Percentiles rank a stretch among this genome's conserved stretches.
phyloP scores from a whole-genome alignment of 2,329 filamentous ascomycete species.

The Stemphylium beticola region DNA sequence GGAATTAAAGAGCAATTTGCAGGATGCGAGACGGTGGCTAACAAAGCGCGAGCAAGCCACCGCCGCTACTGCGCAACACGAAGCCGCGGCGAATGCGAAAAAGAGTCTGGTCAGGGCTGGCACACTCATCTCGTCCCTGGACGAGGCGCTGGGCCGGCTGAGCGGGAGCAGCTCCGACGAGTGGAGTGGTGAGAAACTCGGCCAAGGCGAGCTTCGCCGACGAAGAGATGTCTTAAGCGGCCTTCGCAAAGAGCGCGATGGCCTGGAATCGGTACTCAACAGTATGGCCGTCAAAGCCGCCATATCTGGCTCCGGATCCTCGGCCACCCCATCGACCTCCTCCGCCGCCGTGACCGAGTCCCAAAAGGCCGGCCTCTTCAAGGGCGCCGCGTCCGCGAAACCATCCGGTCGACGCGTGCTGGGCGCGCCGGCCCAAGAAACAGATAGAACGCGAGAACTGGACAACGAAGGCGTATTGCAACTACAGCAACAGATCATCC shows the following conservation, averaged over 20 bases:
- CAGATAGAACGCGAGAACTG: conserved; percentile 75
- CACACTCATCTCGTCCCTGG: conserved; percentile 67
- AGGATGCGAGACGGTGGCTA: conserved; percentile 70
- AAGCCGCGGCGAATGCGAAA: conserved; percentile 77
- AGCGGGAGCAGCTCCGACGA: conserved; percentile 46
- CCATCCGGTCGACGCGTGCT: conserved; percentile 67
- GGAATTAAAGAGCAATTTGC: conserved; percentile 74
- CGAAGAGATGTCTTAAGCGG: conserved; percentile 72
- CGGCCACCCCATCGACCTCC: conserved; percentile 35
- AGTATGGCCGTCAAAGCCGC: conserved; percentile 62
- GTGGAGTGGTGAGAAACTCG: conserved; percentile 59
- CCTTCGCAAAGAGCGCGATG: conserved; percentile 75
- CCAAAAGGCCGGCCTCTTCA: conserved; percentile 48
- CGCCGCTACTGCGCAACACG: conserved; percentile 66
- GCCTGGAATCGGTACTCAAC: conserved; percentile 74
- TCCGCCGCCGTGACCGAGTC: conserved; percentile 43
- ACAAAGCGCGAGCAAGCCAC: conserved; percentile 70
- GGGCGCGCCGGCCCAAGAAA: conserved; percentile 75
- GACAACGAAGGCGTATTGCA: conserved; percentile 77
- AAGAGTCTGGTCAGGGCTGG: conserved; percentile 72
- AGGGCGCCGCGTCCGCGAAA: conserved; percentile 23
- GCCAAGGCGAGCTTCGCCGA: conserved; percentile 76
- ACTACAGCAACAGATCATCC: conserved; percentile 75
- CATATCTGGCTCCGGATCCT: conserved; percentile 50
- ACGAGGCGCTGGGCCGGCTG: conserved; percentile 64